Evolutionary conservation across 169 alveolate genomes (phyloP), one percentile per base, ranked within the genome.

Genomic region (Ichthyophthirius multifiliis): DNA sequence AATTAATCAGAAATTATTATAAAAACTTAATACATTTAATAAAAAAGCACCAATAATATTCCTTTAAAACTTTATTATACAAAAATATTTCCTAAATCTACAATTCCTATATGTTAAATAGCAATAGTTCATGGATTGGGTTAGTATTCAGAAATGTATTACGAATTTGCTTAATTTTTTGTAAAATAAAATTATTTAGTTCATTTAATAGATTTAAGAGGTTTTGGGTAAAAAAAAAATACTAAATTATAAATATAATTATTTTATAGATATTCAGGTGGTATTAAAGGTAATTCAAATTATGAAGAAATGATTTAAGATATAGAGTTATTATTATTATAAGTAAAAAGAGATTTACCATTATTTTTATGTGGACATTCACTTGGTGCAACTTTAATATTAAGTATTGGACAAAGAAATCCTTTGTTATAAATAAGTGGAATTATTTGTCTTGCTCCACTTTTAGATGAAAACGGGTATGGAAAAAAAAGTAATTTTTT

Each of bases 281-380:
- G 71, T 1, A 39, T 55, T 15, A 55, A 55, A 16, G 71, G 71
- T 1, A n/a, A 27, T 20, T 55, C 71, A 13, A 55, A 55, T 9
- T 55, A 27, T 55, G 71, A 55, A 10, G 71, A 55, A 13, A 55
- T 55, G 71, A 55, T 55, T 55, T 27, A 55, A 27, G 71, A 55
- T 27, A 55, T 55, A 27, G 71, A 55, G 15, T 27, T 55, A 7
- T 39, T 55, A 0, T n/a, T 55, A 3, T 10, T 27, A 18, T 10
- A 55, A 27, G 71, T 55, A 55, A 34, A 39, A 27, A 55, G 31
- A 55, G 71, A 55, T 18, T 27, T 55, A n/a, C 71, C 71, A 1
- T 7, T 55, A 16, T 55, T 55, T 27, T 34, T 55, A 10, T 55
- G 71, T 27, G 71, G 71, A 3, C 71, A 55, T 55, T 55, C 71